Conservation (phyloP, 208 protist genomes). For the Naegleria fowleri region DNA sequence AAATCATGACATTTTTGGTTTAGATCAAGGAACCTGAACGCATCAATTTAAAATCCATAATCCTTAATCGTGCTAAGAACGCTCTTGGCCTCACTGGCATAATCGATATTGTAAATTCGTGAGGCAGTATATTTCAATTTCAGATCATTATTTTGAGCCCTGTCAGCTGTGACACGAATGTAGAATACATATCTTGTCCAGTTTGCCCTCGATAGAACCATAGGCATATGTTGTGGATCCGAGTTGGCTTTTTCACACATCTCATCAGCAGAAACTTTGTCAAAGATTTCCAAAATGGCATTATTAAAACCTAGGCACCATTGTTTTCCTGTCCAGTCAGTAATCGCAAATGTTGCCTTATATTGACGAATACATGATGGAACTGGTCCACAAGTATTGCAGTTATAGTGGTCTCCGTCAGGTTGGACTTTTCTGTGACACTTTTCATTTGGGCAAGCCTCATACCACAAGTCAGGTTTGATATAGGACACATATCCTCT, state of each 20-base stretch:
- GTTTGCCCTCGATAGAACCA: background rate
- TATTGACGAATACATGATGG: background rate
- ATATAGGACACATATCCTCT: background rate
- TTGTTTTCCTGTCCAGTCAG: background rate
- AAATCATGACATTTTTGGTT: too few relatives aligned
- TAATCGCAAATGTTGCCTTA: background rate
- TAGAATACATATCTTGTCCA: background rate
- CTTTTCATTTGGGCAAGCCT: background rate
- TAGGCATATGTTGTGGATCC: background rate
- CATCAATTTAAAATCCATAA: background rate
- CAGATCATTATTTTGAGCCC: background rate
- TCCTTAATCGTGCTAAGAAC: background rate
- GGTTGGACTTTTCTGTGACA: background rate
- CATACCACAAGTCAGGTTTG: slow-evolving; percentile 1
- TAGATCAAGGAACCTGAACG: too few relatives aligned
- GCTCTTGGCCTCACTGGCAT: background rate
- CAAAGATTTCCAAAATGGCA: background rate
- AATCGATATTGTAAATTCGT: background rate
- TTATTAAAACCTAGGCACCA: background rate
- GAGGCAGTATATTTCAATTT: background rate
- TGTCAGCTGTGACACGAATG: background rate
- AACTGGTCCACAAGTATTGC: background rate
- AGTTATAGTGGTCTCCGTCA: background rate
- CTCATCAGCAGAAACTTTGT: background rate
- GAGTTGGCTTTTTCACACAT: background rate